phyloP scores from a whole-genome alignment of 1,284 basidiomycete genomes.

The Xerocomus amazonicus region DNA sequence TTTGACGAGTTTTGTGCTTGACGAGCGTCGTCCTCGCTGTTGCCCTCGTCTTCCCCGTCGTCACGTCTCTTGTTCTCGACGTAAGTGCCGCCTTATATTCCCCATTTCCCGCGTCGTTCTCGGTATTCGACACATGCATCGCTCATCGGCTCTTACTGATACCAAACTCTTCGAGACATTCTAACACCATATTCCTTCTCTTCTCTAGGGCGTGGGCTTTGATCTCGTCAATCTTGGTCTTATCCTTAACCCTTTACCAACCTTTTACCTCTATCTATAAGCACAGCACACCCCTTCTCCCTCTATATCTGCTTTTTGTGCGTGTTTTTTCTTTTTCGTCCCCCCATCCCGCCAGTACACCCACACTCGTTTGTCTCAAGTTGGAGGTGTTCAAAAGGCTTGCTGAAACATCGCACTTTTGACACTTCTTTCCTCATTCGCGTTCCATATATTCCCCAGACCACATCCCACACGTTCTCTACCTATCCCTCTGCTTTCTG shows the following conservation, averaged over 20 bases:
- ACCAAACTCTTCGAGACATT: not conserved
- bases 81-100: conserved; percentile 16
- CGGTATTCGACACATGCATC: not conserved
- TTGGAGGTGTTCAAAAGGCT: conserved; percentile 27
- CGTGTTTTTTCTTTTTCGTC: conserved; percentile 43
- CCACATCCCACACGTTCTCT: conserved; percentile 31
- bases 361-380: conserved; percentile 33
- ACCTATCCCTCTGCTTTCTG: conserved; percentile 29
- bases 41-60: conserved; percentile 24
- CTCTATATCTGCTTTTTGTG: conserved; percentile 43
- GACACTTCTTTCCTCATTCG: conserved; percentile 21
- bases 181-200: conserved; percentile 8
- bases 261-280: conserved; percentile 44
- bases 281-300: conserved; percentile 38
- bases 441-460: conserved; percentile 29
- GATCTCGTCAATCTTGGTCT: conserved; percentile 40
- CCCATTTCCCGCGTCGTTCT: not conserved
- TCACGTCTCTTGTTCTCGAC: conserved; percentile 24
- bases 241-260: conserved; percentile 35
- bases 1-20: conserved; percentile 22
- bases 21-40: conserved; percentile 19
- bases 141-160: not conserved
- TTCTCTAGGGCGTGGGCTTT: conserved; percentile 30
- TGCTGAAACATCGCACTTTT: conserved; percentile 28
- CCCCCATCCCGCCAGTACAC: conserved; percentile 14